Conservation (phyloP, 2,329 filamentous ascomycete species). For the Ilyonectria mors-panacis region DNA sequence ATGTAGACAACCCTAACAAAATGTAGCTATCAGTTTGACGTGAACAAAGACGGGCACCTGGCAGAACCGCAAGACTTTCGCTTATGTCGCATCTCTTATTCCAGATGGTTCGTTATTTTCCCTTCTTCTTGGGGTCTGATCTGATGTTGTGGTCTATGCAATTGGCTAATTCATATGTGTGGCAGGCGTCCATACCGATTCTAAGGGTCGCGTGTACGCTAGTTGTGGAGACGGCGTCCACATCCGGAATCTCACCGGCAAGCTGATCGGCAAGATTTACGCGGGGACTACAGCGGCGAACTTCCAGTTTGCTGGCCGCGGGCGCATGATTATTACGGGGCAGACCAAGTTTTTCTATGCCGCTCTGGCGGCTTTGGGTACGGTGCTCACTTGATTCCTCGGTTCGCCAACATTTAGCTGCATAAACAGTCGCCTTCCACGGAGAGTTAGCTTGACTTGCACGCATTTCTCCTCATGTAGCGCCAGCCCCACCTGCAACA, state of each 20-base stretch:
- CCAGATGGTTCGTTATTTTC: slow-evolving; percentile 66
- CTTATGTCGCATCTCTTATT: slow-evolving; percentile 66
- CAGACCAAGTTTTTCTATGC: slow-evolving; percentile 55
- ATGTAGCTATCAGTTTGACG: slow-evolving; percentile 51
- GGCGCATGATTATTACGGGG: slow-evolving; percentile 54
- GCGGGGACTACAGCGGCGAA: slow-evolving; percentile 61
- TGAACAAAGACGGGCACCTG: slow-evolving; percentile 63
- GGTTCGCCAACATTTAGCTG: not conserved
- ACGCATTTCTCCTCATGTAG: too few species aligned
- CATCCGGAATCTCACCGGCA: slow-evolving; percentile 62
- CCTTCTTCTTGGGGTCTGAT: too few species aligned
- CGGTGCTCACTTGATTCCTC: slow-evolving; percentile 21
- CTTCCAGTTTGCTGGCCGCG: slow-evolving; percentile 60
- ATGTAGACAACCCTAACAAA: too few species aligned
- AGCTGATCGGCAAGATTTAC: slow-evolving; percentile 71
- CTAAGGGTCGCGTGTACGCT: slow-evolving; percentile 68
- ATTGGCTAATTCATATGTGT: not conserved
- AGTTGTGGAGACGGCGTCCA: slow-evolving; percentile 65
- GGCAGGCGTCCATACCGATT: slow-evolving; percentile 68
- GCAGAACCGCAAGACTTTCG: slow-evolving; percentile 68
- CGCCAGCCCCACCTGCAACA: too few species aligned
- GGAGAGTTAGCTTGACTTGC: too few species aligned
- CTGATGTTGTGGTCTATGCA: not conserved
- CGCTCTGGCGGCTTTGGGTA: slow-evolving; percentile 40
- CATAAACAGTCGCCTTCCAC: too few species aligned